Evolutionary conservation across 1,139 yeast genomes (phyloP).

Genomic region (Nakaseomyces kungkrabaensis): DNA sequence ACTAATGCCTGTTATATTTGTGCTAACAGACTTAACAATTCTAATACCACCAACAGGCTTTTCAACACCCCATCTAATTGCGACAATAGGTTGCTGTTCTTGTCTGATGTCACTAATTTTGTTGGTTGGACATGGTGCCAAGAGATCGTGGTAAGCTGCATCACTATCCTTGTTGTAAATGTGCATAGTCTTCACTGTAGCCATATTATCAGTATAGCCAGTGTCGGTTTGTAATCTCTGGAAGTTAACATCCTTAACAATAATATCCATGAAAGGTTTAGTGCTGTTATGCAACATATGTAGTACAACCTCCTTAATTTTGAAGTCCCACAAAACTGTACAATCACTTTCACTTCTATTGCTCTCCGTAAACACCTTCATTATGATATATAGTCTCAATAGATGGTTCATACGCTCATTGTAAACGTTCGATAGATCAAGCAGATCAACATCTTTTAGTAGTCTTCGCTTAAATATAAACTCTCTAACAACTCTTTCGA

Average conservation of each 20-base stretch:
- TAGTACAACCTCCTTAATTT: conserved; percentile 64
- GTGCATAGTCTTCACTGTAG: conserved; percentile 55
- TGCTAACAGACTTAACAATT: conserved; percentile 44
- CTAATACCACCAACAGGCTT: conserved; percentile 61
- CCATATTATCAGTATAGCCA: conserved; percentile 50
- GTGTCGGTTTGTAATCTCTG: conserved; percentile 52
- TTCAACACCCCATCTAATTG: conserved; percentile 53
- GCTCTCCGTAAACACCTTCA: conserved; percentile 28
- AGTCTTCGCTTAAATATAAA: conserved; percentile 26
- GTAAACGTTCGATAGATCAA: conserved; percentile 28
- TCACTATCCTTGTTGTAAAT: conserved; percentile 58
- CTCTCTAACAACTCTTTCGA: conserved; percentile 38
- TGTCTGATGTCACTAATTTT: conserved; percentile 9
- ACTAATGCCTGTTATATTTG: conserved; percentile 46
- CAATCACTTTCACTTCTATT: conserved; percentile 23
- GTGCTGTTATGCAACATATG: conserved; percentile 56
- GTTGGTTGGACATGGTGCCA: conserved; percentile 39
- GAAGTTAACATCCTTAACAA: conserved; percentile 53
- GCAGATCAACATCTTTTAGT: conserved; percentile 29
- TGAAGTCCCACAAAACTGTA: conserved; percentile 43
- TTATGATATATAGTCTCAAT: conserved; percentile 26
- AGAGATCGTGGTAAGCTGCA: conserved; percentile 60
- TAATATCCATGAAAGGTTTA: conserved; percentile 62
- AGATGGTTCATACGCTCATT: conserved; percentile 25
- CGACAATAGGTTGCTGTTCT: conserved; percentile 31